Conservation (phyloP, 352 stramenopile species). For the Phytophthora chlamydospora region DNA sequence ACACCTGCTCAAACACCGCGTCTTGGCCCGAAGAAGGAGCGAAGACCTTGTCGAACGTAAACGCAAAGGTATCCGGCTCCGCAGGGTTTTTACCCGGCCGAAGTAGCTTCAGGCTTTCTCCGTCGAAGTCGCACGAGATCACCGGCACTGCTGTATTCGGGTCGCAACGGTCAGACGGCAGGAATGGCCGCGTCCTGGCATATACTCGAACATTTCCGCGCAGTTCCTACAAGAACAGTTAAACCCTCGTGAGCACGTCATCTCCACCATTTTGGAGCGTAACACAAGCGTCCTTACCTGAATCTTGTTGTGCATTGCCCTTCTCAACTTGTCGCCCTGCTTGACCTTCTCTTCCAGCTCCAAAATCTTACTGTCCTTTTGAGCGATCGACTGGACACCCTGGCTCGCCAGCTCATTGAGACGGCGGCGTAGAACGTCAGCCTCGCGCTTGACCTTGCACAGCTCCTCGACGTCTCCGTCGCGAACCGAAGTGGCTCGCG, state of each 20-base stretch:
- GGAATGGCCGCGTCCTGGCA: conserved; percentile 92
- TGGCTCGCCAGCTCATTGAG: conserved; percentile 71
- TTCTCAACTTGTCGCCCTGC: conserved; percentile 83
- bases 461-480: conserved; percentile 75
- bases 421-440: conserved; percentile 69
- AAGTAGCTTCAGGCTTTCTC: conserved; percentile 67
- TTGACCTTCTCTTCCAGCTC: conserved; percentile 79
- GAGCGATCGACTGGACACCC: conserved; percentile 63
- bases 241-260: conserved; percentile 4
- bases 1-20: conserved; percentile 96
- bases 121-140: conserved; percentile 76
- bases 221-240: conserved; percentile 88
- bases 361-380: conserved; percentile 73
- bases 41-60: conserved; percentile 98
- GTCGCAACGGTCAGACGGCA: conserved; percentile 79
- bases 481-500: conserved; percentile 53
- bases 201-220: conserved; percentile 99
- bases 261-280: background rate
- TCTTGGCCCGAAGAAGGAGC: conserved; percentile 92
- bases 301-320: conserved; percentile 98
- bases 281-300: conserved; percentile 50
- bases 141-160: conserved; percentile 46
- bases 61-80: conserved; percentile 73
- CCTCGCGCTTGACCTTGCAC: conserved; percentile 72
- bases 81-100: conserved; percentile 49